Conservation (phyloP, 2,329 filamentous ascomycete species). For the Aspergillus piperis region DNA sequence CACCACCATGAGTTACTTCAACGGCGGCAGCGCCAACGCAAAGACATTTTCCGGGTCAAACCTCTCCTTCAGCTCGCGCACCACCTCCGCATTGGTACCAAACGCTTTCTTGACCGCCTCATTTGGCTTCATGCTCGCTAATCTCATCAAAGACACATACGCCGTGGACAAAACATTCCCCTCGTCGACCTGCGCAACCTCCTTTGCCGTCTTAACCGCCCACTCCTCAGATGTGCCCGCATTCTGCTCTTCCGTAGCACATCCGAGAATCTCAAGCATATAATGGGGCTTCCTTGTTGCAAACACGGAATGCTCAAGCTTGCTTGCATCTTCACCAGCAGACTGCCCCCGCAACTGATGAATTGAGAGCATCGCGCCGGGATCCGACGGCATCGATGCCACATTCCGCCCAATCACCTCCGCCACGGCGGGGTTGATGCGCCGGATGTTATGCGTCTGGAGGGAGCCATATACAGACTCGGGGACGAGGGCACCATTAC, state of each 20-base stretch:
- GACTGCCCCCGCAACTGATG: constrained; percentile 24
- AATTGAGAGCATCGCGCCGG: constrained; percentile 16
- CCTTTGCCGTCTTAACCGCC: constrained; percentile 9
- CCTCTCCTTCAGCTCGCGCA: constrained; percentile 17
- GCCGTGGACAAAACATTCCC: constrained; percentile 16
- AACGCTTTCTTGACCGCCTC: constrained; percentile 12
- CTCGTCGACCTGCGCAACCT: constrained; percentile 7
- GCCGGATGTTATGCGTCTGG: constrained; percentile 11
- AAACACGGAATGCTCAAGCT: constrained; percentile 15
- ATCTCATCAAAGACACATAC: constrained; percentile 22
- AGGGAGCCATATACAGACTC: constrained; percentile 4
- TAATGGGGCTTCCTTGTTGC: constrained; percentile 21
- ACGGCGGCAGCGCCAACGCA: neutral
- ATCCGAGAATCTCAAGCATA: constrained; percentile 22
- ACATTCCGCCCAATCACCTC: constrained; percentile 8
- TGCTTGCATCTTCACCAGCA: neutral
- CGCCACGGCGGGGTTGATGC: constrained; percentile 11
- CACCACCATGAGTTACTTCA: neutral
- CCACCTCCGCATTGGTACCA: constrained; percentile 23
- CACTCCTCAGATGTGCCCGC: constrained; percentile 10
- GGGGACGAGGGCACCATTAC: constrained; percentile 7
- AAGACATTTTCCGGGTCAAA: constrained; percentile 22
- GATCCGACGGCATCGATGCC: constrained; percentile 8
- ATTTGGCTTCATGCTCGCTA: neutral
- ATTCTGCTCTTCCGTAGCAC: neutral